Evolutionary conservation across 805 yeast genomes (phyloP).

Genomic region (Monosporozyma siamensis): DNA sequence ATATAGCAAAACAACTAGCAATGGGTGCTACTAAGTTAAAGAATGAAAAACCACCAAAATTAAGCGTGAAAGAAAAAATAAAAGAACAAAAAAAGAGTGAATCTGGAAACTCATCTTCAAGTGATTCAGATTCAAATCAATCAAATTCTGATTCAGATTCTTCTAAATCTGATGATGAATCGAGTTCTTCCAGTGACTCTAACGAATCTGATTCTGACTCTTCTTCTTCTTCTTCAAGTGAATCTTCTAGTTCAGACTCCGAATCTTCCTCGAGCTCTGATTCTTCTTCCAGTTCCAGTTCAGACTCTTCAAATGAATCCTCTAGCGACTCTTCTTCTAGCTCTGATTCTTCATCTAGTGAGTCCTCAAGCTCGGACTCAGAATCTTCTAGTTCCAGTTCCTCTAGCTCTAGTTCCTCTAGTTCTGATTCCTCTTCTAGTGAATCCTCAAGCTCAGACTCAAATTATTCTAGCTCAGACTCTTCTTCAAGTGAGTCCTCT

Average conservation of each 20-base stretch:
- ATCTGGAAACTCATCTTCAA: slow-evolving; percentile 1
- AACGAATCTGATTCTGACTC: slow-evolving; percentile 11
- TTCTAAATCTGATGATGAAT: slow-evolving; percentile 30
- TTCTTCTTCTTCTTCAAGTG: slow-evolving; percentile 10
- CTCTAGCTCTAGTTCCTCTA: slow-evolving; percentile 9
- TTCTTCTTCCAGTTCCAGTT: slow-evolving; percentile 8
- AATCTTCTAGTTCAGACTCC: slow-evolving; percentile 1
- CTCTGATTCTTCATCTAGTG: slow-evolving; percentile 6
- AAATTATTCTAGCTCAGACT: slow-evolving; percentile 3
- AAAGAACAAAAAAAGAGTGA: slow-evolving; percentile 12
- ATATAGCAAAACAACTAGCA: no score
- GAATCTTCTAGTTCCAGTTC: slow-evolving; percentile 9
- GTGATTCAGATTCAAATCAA: slow-evolving; percentile 5
- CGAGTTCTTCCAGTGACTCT: slow-evolving; percentile 7
- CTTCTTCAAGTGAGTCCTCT: slow-evolving; percentile 6
- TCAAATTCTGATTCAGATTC: slow-evolving; percentile 39
- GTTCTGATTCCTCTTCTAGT: slow-evolving; percentile 11
- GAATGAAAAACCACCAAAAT: slow-evolving; percentile 19
- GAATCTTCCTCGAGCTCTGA: slow-evolving; percentile 10
- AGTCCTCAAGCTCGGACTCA: slow-evolving; percentile 8
- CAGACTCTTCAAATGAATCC: slow-evolving; percentile 1
- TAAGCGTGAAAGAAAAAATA: slow-evolving; percentile 20
- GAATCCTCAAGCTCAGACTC: slow-evolving; percentile 9
- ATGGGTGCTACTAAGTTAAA: slow-evolving; percentile 2
- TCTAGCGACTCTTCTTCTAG: slow-evolving; percentile 10